phyloP scores from a whole-genome alignment of 306 rosid genomes.

The Cucurbita pepo region DNA sequence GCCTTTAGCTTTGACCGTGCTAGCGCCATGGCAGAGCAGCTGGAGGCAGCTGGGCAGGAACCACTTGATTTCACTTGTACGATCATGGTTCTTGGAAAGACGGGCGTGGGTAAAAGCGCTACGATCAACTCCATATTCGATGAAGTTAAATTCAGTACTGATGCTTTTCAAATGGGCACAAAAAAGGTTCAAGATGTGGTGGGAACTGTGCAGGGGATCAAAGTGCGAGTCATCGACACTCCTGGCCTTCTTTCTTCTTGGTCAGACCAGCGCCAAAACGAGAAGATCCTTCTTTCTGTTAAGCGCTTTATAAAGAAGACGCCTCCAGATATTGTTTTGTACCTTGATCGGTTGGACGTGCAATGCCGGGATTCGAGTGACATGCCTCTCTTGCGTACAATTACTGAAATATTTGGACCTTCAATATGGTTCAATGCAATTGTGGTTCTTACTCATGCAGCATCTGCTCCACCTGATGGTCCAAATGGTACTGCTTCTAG shows the following conservation, averaged over 20 bases:
- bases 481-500: constrained; percentile 84
- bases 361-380: constrained; percentile 91
- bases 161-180: constrained; percentile 84
- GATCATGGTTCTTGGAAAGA: constrained; percentile 91
- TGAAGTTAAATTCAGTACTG: constrained; percentile 71
- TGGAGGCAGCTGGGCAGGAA: constrained; percentile 84
- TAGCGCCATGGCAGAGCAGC: constrained; percentile 97
- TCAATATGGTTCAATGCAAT: constrained; percentile 97
- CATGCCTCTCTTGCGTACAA: constrained; percentile 87
- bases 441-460: constrained; percentile 94
- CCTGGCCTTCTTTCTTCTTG: constrained; percentile 90
- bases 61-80: constrained; percentile 96
- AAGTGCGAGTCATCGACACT: constrained; percentile 85
- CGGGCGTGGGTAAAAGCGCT: constrained; percentile 97
- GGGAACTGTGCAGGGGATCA: constrained; percentile 92
- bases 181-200: constrained; percentile 93
- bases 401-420: constrained; percentile 82
- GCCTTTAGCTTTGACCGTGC: constrained; percentile 97
- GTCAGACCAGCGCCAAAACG: constrained; percentile 78
- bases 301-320: constrained; percentile 70
- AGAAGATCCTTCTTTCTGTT: constrained; percentile 74
- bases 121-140: constrained; percentile 96
- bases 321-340: constrained; percentile 90
- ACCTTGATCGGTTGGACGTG: constrained; percentile 90
- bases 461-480: constrained; percentile 96